Percentiles rank a stretch among this genome's conserved stretches.
Conservation (phyloP, 495 filamentous ascomycete genomes). For the Collariella sp. region DNA sequence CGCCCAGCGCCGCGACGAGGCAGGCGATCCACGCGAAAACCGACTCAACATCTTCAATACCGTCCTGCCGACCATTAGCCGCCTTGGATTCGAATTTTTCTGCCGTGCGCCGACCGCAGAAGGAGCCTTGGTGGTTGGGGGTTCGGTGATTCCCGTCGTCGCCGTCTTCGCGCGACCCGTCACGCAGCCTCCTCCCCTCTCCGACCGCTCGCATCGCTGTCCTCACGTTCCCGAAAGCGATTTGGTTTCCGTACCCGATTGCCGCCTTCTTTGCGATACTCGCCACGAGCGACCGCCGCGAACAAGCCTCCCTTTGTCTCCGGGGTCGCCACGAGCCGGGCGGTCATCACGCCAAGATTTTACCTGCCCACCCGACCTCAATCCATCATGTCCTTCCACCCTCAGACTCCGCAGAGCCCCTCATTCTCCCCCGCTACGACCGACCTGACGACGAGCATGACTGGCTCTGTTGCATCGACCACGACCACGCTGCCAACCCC, state of each 20-base stretch:
- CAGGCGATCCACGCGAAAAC: slow-evolving; percentile 19
- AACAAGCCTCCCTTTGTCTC: slow-evolving; percentile 15
- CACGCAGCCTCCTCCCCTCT: slow-evolving; percentile 27
- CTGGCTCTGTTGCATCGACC: slow-evolving; percentile 36
- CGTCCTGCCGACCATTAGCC: neutral
- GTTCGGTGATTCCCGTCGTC: slow-evolving; percentile 19
- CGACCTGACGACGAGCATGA: slow-evolving; percentile 38
- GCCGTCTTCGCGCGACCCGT: slow-evolving; percentile 37
- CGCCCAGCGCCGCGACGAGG: slow-evolving; percentile 23
- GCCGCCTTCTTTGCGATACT: slow-evolving; percentile 2
- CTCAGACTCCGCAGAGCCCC: slow-evolving; percentile 52
- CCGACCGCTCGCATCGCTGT: slow-evolving; percentile 23
- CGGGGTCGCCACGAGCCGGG: slow-evolving; percentile 13
- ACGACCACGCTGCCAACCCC: slow-evolving; percentile 43
- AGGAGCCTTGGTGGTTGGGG: slow-evolving; percentile 17
- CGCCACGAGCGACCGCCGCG: neutral
- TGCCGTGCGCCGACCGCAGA: slow-evolving; percentile 15
- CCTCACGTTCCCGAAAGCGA: slow-evolving; percentile 6
- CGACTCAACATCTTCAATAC: slow-evolving; percentile 1
- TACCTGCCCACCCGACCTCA: slow-evolving; percentile 9
- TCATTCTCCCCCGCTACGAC: slow-evolving; percentile 42
- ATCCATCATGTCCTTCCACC: slow-evolving; percentile 47
- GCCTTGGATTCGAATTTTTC: slow-evolving; percentile 10
- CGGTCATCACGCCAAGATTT: slow-evolving; percentile 16
- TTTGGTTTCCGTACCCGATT: neutral